Evolutionary conservation across 805 yeast genomes (phyloP).

Genomic region (Jamesozyma hellenica): DNA sequence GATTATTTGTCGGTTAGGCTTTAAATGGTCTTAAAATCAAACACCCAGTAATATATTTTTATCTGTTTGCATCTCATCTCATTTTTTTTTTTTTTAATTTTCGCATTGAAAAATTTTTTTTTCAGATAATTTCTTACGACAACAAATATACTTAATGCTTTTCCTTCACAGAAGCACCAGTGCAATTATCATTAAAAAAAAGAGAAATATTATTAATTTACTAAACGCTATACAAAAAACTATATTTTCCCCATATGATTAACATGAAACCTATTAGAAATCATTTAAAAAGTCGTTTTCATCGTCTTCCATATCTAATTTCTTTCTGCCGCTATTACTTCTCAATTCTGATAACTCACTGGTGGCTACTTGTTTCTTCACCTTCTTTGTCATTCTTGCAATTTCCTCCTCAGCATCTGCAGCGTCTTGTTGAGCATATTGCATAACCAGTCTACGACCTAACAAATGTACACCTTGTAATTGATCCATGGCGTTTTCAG

Average conservation of each 20-base stretch:
- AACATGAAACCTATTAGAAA: slow-evolving; percentile 3
- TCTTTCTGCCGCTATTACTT: slow-evolving; percentile 65
- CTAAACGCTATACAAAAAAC: not conserved
- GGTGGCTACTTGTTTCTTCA: slow-evolving; percentile 68
- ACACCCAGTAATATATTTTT: not conserved
- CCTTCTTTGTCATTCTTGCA: slow-evolving; percentile 80
- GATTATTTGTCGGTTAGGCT: too few species aligned
- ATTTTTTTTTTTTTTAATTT: slow-evolving; percentile 1
- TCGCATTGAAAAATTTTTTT: not conserved
- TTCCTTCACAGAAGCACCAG: too few species aligned
- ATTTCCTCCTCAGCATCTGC: slow-evolving; percentile 84
- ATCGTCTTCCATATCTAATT: slow-evolving; percentile 43
- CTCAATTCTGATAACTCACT: slow-evolving; percentile 63
- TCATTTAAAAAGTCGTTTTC: slow-evolving; percentile 22
- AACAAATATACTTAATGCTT: too few species aligned
- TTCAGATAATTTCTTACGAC: not conserved
- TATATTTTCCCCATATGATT: not conserved
- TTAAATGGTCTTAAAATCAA: not conserved
- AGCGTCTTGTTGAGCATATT: slow-evolving; percentile 77
- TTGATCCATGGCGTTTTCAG: slow-evolving; percentile 88
- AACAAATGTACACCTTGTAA: slow-evolving; percentile 91
- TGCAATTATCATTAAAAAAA: not conserved
- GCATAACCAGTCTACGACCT: slow-evolving; percentile 90
- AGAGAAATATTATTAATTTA: not conserved
- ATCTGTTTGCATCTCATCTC: slow-evolving; percentile 1